Evolutionary conservation across 129 eudicot species (phyloP).

Genomic region (Silybum marianum): DNA sequence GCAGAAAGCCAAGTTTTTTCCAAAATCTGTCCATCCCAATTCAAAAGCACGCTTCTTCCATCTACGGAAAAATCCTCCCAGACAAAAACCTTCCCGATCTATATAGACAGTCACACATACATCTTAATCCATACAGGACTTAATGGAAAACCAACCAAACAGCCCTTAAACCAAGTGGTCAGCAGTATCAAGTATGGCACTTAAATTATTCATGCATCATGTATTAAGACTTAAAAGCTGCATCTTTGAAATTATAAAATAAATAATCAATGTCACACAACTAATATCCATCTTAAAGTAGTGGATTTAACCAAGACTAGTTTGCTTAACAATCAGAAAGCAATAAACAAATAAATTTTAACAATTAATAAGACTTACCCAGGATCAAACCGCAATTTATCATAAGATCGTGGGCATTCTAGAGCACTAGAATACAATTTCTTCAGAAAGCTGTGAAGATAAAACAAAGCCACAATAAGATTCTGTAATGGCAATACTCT

Average conservation of each 20-base stretch:
- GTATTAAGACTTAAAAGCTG: neutral
- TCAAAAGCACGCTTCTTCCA: too few species aligned
- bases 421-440: conserved; percentile 67
- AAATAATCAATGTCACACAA: neutral
- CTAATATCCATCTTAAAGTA: neutral
- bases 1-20: too few species aligned
- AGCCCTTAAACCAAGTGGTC: neutral
- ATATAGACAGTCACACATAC: too few species aligned
- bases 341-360: neutral
- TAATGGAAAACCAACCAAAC: too few species aligned
- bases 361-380: conserved; percentile 45
- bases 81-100: too few species aligned
- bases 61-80: too few species aligned
- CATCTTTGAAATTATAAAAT: neutral
- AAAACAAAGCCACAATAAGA: neutral
- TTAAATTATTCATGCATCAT: too few species aligned
- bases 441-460: conserved; percentile 60
- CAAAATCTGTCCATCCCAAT: too few species aligned
- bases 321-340: too few species aligned
- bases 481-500: neutral
- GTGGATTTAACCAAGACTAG: too few species aligned
- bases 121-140: too few species aligned
- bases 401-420: conserved; percentile 96
- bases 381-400: conserved; percentile 79
- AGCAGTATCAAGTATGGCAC: neutral